Evolutionary conservation across 306 rosid genomes (phyloP).

Genomic region (Leucaena leucocephala): DNA sequence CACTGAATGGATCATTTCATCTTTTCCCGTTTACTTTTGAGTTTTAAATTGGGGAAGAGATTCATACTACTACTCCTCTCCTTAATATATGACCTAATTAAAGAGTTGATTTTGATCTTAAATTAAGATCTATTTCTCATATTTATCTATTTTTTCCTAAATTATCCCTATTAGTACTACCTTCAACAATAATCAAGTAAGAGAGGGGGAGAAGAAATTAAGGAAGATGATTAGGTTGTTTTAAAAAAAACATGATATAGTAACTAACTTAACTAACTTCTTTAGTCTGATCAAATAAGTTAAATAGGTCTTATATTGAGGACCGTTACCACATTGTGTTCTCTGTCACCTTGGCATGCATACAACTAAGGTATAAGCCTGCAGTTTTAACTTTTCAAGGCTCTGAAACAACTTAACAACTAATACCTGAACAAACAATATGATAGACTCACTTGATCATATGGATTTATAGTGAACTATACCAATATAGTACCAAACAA

Average conservation of each 20-base stretch:
- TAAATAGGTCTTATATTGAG: too few relatives aligned
- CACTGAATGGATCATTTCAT: neutral
- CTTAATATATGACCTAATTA: too few relatives aligned
- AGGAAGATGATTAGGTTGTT: too few relatives aligned
- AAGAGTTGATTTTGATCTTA: too few relatives aligned
- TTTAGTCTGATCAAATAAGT: too few relatives aligned
- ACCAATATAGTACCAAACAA: conserved; percentile 4
- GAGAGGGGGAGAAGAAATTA: too few relatives aligned
- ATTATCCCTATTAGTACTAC: too few relatives aligned
- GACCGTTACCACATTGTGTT: neutral
- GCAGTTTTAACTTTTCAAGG: conserved; percentile 6
- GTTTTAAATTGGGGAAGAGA: neutral
- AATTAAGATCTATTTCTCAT: too few relatives aligned
- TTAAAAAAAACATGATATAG: too few relatives aligned
- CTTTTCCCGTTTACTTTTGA: neutral
- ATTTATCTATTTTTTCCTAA: too few relatives aligned
- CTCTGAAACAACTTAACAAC: neutral
- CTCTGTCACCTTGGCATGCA: neutral
- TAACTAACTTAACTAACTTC: too few relatives aligned
- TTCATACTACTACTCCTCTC: neutral
- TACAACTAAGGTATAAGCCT: neutral
- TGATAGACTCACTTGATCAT: conserved; percentile 15
- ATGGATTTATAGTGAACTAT: conserved; percentile 19
- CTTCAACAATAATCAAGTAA: too few relatives aligned
- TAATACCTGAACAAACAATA: conserved; percentile 7